phyloP scores from a whole-genome alignment of 1,139 yeast genomes.

The Pichia sp. region DNA sequence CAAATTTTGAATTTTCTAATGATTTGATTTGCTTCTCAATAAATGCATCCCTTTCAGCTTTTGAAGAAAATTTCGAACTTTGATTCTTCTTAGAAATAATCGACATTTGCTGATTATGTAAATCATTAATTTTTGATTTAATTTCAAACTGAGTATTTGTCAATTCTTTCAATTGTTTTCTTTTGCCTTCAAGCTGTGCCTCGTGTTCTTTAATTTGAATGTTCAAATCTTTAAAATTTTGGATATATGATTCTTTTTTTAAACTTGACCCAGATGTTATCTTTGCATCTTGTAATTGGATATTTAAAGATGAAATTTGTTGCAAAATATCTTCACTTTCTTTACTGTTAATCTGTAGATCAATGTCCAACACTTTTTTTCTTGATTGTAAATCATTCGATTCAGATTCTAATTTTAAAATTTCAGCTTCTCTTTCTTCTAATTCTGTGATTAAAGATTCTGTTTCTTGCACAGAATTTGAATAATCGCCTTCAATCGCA shows the following conservation, averaged over 20 bases:
- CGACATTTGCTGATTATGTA: slow-evolving; percentile 53
- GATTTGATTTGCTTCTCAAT: slow-evolving; percentile 42
- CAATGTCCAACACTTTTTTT: slow-evolving; percentile 44
- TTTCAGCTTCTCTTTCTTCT: slow-evolving; percentile 41
- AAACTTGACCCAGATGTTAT: slow-evolving; percentile 10
- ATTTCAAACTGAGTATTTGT: slow-evolving; percentile 41
- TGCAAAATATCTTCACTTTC: slow-evolving; percentile 42
- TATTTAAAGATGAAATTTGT: slow-evolving; percentile 27
- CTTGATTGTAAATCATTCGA: slow-evolving; percentile 39
- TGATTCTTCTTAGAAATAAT: slow-evolving; percentile 72
- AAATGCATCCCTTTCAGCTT: slow-evolving; percentile 65
- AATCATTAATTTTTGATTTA: slow-evolving; percentile 35
- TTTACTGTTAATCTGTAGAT: slow-evolving; percentile 43
- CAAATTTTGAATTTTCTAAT: slow-evolving; percentile 22
- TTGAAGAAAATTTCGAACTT: slow-evolving; percentile 50
- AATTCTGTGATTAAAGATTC: slow-evolving; percentile 40
- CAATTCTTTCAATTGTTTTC: slow-evolving; percentile 32
- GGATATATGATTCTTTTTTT: slow-evolving; percentile 1
- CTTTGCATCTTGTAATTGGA: slow-evolving; percentile 26
- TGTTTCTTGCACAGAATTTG: slow-evolving; percentile 42
- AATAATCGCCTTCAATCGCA: slow-evolving; percentile 54
- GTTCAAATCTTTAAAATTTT: slow-evolving; percentile 1
- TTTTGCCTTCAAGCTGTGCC: slow-evolving; percentile 39
- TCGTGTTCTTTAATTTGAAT: slow-evolving; percentile 26
- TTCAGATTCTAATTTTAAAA: slow-evolving; percentile 43